Evolutionary conservation across 352 stramenopile genomes (phyloP), one percentile per base, ranked within the genome.

Genomic region (Pythium pyrilobum): DNA sequence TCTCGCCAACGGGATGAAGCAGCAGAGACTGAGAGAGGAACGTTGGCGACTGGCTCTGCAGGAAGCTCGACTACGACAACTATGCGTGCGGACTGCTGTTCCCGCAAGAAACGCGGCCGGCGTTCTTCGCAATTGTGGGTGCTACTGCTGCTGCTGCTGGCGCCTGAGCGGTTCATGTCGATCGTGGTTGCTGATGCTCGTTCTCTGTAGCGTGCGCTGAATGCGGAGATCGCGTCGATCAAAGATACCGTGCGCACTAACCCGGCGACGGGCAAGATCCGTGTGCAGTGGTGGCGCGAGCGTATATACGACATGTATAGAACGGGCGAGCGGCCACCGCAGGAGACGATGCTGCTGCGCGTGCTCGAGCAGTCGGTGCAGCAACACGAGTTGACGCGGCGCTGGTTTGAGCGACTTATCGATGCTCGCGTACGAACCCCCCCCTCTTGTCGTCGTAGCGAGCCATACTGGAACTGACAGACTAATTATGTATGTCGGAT

Each of bases 231-330:
- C 47, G 85, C 90, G 13, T 85, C 69, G 25, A 87, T 97, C 66
- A 95, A 94, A 59, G 89, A 97, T 52, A 82, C 81, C 9, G 77
- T 85, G 24, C 77, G 87, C 45, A 92, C 60, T 41, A 97, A 97
- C 52, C 69, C 82, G 11, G 71, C 73, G 46, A 85, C 87, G 11
- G 89, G 86, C 52, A 92, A 88, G 57, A 93, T 97, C 69, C 85
- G 90, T 50, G 85, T 96, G 66, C 89, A 97, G 52, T 97, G 90
- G 90, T 97, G 90, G 90, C 76, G 87, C 18, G 82, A 97, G 44
- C 69, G 71, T 8, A 84, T 96, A 49, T 75, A 81, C 47, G 71
- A 82, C 39, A 52, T 95, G 52, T 93, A 91, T 58, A 65, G 51
- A 0, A 56, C 53, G 13, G 49, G 24, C 13, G n/a, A 40, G 8